Conservation (phyloP, 495 filamentous ascomycete species). For the Aspergillus funiculosus region DNA sequence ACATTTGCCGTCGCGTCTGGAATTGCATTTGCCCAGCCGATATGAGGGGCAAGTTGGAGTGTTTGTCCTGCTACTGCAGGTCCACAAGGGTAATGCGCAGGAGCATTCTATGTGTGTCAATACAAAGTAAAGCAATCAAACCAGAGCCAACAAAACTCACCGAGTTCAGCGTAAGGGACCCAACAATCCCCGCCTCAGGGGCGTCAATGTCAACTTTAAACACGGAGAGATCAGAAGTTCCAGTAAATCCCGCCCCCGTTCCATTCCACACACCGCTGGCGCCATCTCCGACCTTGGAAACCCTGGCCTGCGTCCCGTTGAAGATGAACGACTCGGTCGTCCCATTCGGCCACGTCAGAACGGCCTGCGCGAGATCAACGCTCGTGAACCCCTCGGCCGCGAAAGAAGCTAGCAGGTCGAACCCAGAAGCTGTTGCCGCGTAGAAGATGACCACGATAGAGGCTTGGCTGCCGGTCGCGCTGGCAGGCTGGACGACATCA, state of each 20-base stretch:
- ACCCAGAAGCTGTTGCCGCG: neutral
- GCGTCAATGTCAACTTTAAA: neutral
- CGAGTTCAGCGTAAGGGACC: neutral
- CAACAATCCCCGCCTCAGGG: neutral
- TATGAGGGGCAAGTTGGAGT: neutral
- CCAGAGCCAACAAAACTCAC: neutral
- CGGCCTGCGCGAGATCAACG: neutral
- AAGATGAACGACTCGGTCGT: neutral
- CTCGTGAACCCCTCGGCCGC: neutral
- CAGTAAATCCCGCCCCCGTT: neutral
- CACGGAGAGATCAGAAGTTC: neutral
- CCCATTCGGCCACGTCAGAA: slow-evolving; percentile 1
- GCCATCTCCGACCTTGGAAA: neutral
- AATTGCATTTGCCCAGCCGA: slow-evolving; percentile 2
- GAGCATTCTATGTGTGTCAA: neutral
- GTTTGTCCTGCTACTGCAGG: neutral
- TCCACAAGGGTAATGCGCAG: slow-evolving; percentile 2
- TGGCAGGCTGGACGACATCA: neutral
- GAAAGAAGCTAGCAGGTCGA: neutral
- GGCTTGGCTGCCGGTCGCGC: neutral
- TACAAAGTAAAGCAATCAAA: neutral
- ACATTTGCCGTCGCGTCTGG: neutral
- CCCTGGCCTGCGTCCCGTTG: neutral
- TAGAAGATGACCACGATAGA: neutral
- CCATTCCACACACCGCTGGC: too few relatives aligned